These are phyloP conservation scores for Martiniozyma asiatica DNA, from an alignment of 1,139 yeast genomes.

Conservation along the genomic window DNA sequence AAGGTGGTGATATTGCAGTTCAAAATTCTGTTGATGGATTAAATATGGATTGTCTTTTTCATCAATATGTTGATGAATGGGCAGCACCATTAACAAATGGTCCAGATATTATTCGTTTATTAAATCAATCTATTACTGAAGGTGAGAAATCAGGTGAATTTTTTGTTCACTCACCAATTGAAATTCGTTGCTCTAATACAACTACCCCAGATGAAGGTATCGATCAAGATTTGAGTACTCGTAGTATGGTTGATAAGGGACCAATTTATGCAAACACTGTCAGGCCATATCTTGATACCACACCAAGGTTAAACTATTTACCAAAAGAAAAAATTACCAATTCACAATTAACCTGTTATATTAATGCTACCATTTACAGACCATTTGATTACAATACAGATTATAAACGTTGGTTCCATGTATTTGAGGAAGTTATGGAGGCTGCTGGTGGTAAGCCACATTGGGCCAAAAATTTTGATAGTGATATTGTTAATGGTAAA, in stretches of 20 bases:
- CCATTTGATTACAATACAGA: constrained; percentile 73
- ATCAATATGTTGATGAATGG: constrained; percentile 96
- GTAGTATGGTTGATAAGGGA: constrained; percentile 45
- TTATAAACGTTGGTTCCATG: constrained; percentile 68
- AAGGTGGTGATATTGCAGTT: constrained; percentile 55
- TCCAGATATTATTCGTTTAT: constrained; percentile 51
- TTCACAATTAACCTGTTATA: constrained; percentile 70
- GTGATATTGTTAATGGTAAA: constrained; percentile 61
- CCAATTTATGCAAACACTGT: constrained; percentile 76
- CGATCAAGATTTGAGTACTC: constrained; percentile 25
- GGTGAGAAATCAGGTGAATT: constrained; percentile 54
- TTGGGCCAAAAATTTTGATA: constrained; percentile 97
- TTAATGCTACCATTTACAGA: constrained; percentile 92
- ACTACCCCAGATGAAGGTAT: constrained; percentile 31
- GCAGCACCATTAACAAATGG: constrained; percentile 78
- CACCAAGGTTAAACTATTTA: constrained; percentile 54
- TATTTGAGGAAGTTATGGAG: constrained; percentile 68
- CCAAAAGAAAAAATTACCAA: constrained; percentile 47
- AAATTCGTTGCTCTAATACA: constrained; percentile 85
- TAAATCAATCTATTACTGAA: constrained; percentile 46
- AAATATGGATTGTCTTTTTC: constrained; percentile 90
- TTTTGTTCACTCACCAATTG: constrained; percentile 91
- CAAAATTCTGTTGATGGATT: constrained; percentile 77
- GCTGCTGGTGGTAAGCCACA: constrained; percentile 90
- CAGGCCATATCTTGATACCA: constrained; percentile 70